These are phyloP conservation scores for Xylaria sp. DNA, from an alignment of 2,329 filamentous ascomycete genomes.

Conservation along the genomic window DNA sequence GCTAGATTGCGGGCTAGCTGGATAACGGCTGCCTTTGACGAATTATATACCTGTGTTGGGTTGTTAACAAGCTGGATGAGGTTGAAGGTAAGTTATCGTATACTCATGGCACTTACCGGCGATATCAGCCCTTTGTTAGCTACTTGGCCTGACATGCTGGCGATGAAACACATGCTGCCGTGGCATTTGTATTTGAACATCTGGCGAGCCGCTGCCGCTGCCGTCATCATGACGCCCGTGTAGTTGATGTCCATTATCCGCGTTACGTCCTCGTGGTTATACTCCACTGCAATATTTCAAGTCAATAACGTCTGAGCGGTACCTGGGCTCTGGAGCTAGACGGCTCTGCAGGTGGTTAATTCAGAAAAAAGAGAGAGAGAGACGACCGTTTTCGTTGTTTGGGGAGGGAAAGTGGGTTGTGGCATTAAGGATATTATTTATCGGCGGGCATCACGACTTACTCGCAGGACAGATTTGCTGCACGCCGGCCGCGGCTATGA, in stretches of 20 bases:
- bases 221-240: constrained; percentile 76
- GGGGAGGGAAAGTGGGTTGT: not conserved
- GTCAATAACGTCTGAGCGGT: constrained; percentile 7
- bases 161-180: constrained; percentile 68
- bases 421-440: not conserved
- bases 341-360: not conserved
- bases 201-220: constrained; percentile 75
- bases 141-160: constrained; percentile 65
- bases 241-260: constrained; percentile 77
- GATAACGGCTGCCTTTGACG: constrained; percentile 72
- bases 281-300: constrained; percentile 67
- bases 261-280: constrained; percentile 65
- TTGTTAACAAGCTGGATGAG: not conserved
- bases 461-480: constrained; percentile 70
- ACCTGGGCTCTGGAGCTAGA: too few species aligned
- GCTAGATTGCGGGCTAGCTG: constrained; percentile 72
- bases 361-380: too few species aligned
- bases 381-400: not conserved
- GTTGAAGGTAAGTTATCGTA: not conserved
- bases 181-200: constrained; percentile 63
- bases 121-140: constrained; percentile 71
- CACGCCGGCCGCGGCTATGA: constrained; percentile 75
- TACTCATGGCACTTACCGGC: constrained; percentile 52
- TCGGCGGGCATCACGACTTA: constrained; percentile 2
- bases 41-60: constrained; percentile 66